Base-by-base conservation (phyloP, 371 early-diverging fungal species). In the Mucor saturninus region DNA sequence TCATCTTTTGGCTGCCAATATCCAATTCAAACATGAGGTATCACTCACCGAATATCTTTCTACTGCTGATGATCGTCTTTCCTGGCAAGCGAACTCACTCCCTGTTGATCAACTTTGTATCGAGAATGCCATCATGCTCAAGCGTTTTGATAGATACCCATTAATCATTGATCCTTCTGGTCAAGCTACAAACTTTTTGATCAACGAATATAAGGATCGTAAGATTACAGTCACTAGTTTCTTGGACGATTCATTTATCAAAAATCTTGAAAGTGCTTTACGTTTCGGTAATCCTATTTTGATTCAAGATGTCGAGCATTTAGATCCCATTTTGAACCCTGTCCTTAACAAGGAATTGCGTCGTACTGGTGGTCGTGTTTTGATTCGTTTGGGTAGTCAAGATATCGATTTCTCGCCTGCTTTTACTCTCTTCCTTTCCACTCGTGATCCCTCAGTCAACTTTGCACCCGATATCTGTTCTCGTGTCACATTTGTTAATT, bases 401-500 rank as follows among this genome's bases (percentile, higher is more conserved):
- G 99, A 98, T 60, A 96, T 99, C 61, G 99, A 99, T 82, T 97
- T 97, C 77, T 98, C 98, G 31, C 98, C 99, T 11, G 81, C 96
- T 5, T 99, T 99, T 83, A 92, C 90, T 2, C 79, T 98, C 32
- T 97, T 95, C 86, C 73, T 99, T 67, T 86, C 95, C 5, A 98
- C 98, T 4, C 89, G 97, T 56, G 96, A 98, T 74, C 93, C 98
- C 4, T 90, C 94, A 0, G 93, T 95, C 61, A 83, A 87, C 67
- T 97, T 98, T 86, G 85, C 95, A 5, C 97, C 98, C 2, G 98
- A 98, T 69, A 90, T 99, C 28, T 96, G 94, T 84, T 92, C 93
- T 64, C 92, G 99, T 54, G 97, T 97, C 7, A 97, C 98, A 0
- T 95, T 99, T 83, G 97, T 98, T 57, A 99, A 98, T 88, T 99